These are phyloP conservation scores for Emydomyces testavorans DNA, from an alignment of 2,329 filamentous ascomycete species.

Conservation along the genomic window DNA sequence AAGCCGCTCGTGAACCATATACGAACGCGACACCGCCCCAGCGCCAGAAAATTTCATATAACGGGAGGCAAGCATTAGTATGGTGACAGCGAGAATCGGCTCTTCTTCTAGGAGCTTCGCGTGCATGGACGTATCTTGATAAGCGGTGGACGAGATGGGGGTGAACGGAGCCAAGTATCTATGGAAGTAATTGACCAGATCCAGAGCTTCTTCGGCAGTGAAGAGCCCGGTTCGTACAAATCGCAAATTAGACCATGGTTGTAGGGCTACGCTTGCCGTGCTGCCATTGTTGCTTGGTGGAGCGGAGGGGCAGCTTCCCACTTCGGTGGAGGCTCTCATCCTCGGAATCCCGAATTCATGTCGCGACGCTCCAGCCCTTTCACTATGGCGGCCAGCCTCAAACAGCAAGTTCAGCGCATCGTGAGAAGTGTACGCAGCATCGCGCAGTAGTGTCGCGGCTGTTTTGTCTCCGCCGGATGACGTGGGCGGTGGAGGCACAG, in stretches of 20 bases:
- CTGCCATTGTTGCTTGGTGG: constrained; percentile 13
- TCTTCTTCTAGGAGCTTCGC: constrained; percentile 71
- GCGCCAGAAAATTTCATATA: constrained; percentile 64
- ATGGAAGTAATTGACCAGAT: constrained; percentile 86
- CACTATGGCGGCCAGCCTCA: constrained; percentile 18
- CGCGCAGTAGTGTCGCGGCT: constrained; percentile 16
- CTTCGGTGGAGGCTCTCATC: constrained; percentile 1
- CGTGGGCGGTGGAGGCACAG: not conserved
- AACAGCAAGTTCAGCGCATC: constrained; percentile 18
- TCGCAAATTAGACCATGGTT: constrained; percentile 69
- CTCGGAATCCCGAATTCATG: constrained; percentile 1
- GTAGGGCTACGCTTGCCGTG: constrained; percentile 45
- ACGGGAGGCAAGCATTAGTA: constrained; percentile 75
- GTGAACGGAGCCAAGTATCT: constrained; percentile 73
- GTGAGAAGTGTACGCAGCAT: constrained; percentile 18
- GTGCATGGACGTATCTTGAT: constrained; percentile 61
- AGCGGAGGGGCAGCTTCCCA: constrained; percentile 9
- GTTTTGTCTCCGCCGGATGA: constrained; percentile 14
- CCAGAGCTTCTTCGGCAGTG: constrained; percentile 72
- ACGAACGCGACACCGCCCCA: constrained; percentile 63
- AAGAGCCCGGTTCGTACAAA: constrained; percentile 89
- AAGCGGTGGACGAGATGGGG: constrained; percentile 76
- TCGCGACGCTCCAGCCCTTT: constrained; percentile 11
- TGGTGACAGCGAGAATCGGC: constrained; percentile 72
- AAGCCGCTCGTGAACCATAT: constrained; percentile 76